Percentiles rank a stretch among this genome's conserved stretches.
Evolutionary conservation across 1,284 basidiomycete species (phyloP).

Genomic region (Cutaneotrichosporon spelunceum): DNA sequence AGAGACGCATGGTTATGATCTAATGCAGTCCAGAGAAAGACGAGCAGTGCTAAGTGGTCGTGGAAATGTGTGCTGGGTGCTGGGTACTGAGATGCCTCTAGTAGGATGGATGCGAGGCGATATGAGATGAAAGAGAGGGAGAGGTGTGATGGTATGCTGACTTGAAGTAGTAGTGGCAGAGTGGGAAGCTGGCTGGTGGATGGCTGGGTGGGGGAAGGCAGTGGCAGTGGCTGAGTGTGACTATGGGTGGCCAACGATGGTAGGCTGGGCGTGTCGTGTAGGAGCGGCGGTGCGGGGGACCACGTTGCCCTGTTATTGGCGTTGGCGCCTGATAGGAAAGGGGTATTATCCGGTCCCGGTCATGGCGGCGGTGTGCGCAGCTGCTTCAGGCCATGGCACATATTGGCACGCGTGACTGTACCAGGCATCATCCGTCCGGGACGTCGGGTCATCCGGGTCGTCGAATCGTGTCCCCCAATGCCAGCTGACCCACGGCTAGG

Average conservation of each 20-base stretch:
- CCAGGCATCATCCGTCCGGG: neutral
- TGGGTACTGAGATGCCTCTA: neutral
- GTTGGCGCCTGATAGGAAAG: neutral
- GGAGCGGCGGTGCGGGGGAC: neutral
- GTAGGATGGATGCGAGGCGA: neutral
- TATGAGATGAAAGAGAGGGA: constrained; percentile 1
- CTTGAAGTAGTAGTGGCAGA: constrained; percentile 5
- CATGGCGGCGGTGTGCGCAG: neutral
- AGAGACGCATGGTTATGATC: constrained; percentile 32
- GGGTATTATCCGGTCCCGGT: neutral
- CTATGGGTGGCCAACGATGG: neutral
- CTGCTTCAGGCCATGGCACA: neutral
- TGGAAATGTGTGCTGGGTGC: neutral
- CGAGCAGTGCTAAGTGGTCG: neutral
- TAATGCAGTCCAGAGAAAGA: constrained; percentile 4
- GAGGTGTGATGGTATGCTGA: neutral
- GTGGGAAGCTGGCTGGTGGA: neutral
- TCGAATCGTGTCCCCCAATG: too few species aligned
- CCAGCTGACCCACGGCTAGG: too few species aligned
- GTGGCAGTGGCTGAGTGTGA: neutral
- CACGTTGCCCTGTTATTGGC: neutral
- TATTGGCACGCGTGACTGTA: neutral
- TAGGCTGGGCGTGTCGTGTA: neutral
- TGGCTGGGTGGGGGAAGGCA: neutral
- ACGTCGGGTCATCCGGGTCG: neutral